Base-by-base conservation (phyloP, 768 basidiomycete genomes). In the Grammothele lineata region DNA sequence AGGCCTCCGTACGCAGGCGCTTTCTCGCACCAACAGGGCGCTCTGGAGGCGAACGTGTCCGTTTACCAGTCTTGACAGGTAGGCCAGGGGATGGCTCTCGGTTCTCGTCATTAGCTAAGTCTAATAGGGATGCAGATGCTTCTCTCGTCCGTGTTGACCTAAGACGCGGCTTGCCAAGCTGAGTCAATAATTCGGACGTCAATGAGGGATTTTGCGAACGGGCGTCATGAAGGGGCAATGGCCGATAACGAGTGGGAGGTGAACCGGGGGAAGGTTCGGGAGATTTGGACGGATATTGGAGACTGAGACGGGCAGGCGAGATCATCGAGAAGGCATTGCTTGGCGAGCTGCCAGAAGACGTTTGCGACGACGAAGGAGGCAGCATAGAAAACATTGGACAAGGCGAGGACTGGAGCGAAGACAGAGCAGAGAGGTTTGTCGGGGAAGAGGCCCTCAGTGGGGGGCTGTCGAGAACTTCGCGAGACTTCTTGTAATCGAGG, bases 391-490 rank as follows among this genome's bases (percentile, higher is more conserved):
- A 37, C 26, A 33, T 30, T 8, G 37, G 22, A 19, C 40, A 42
- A 25, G 51, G 51, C 10, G 55, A 53, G 14, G 55, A 45, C 21
- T 48, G 45, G 17, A 51, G 22, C 22, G 51, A 51, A 14, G 56
- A 57, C n/a, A 57, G 44, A 25, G 41, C 47, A 8, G 56, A 57
- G n/a, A 50, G 46, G 19, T 47, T 46, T 5, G 49, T 50, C 12
- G 56, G 56, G 14, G 56, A 51, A 22, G 41, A 42, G 8, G 34
- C 17, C 3, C 37, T 24, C 14, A 4, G 32, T 2, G 38, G 5
- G n/a, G 35, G 40, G 27, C 37, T 49, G 14, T 48, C 42, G 14
- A 37, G 35, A n/a, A 43, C n/a, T 4, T 39, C 37, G 9, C 48
- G 56, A 24, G 56, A 32, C 8, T 45, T 45, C 19, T 42, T 18